phyloP scores from a whole-genome alignment of 257 asterid species.

The Lavandula angustifolia region DNA sequence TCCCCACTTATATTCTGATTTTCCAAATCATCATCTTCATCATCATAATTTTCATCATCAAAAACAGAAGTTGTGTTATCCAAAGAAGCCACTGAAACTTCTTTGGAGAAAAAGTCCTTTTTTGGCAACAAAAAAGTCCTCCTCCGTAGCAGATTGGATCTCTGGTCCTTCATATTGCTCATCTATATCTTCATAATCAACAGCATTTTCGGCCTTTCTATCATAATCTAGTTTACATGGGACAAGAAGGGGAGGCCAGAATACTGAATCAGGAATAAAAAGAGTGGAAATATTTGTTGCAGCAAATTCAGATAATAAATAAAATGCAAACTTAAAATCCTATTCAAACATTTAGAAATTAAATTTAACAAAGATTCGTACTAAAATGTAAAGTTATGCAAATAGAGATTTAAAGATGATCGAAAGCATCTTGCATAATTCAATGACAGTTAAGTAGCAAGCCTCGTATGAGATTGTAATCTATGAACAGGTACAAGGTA shows the following conservation, averaged over 20 bases:
- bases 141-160: constrained; percentile 83
- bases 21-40: constrained; percentile 74
- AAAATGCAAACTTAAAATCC: constrained; percentile 19
- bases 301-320: constrained; percentile 26
- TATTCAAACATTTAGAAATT: not conserved
- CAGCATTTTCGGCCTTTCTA: constrained; percentile 93
- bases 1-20: constrained; percentile 51
- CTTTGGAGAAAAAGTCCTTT: constrained; percentile 61
- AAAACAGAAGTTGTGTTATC: constrained; percentile 60
- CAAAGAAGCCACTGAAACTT: constrained; percentile 56
- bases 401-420: constrained; percentile 13
- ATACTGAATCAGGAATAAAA: constrained; percentile 29
- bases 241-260: constrained; percentile 9
- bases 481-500: constrained; percentile 3
- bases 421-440: constrained; percentile 10
- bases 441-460: not conserved
- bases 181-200: constrained; percentile 95
- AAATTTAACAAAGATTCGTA: not conserved
- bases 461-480: not conserved
- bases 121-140: constrained; percentile 82
- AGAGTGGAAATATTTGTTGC: constrained; percentile 1
- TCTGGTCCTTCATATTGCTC: constrained; percentile 99
- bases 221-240: constrained; percentile 64
- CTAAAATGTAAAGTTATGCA: constrained; percentile 6
- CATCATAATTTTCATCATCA: constrained; percentile 93